These are phyloP conservation scores for Leucosporidium scottii DNA, from an alignment of 768 basidiomycete species.

Conservation along the genomic window DNA sequence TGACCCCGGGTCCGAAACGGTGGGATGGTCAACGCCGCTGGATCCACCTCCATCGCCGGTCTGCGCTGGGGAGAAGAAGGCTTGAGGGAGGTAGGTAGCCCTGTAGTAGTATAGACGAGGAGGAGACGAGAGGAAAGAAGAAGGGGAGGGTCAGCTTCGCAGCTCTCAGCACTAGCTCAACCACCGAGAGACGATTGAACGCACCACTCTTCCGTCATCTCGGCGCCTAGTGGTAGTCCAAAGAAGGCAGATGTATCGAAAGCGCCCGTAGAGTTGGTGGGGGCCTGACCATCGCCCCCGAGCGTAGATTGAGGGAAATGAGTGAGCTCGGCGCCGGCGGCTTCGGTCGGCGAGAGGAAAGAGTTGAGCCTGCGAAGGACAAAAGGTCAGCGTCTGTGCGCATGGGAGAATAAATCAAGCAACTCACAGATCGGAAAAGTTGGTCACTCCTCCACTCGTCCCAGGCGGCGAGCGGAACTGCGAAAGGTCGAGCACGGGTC, in stretches of 20 bases:
- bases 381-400: neutral
- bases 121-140: too few relatives aligned
- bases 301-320: neutral
- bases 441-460: conserved; percentile 7
- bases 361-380: conserved; percentile 23
- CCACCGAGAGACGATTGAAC: neutral
- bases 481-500: conserved; percentile 16
- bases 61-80: neutral
- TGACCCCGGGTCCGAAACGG: too few relatives aligned
- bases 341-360: conserved; percentile 27
- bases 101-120: neutral
- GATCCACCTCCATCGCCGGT: neutral
- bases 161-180: neutral
- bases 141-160: too few relatives aligned
- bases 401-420: too few relatives aligned
- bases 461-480: conserved; percentile 24
- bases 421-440: conserved; percentile 26
- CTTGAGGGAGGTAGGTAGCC: conserved; percentile 1
- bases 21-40: too few relatives aligned
- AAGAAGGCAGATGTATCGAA: conserved; percentile 18
- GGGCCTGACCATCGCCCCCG: neutral
- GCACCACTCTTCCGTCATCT: conserved; percentile 25
- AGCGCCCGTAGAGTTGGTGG: neutral
- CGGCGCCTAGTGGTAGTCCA: conserved; percentile 25
- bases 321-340: neutral